phyloP scores from a whole-genome alignment of 768 basidiomycete species.

The Cytidiella melzeri region DNA sequence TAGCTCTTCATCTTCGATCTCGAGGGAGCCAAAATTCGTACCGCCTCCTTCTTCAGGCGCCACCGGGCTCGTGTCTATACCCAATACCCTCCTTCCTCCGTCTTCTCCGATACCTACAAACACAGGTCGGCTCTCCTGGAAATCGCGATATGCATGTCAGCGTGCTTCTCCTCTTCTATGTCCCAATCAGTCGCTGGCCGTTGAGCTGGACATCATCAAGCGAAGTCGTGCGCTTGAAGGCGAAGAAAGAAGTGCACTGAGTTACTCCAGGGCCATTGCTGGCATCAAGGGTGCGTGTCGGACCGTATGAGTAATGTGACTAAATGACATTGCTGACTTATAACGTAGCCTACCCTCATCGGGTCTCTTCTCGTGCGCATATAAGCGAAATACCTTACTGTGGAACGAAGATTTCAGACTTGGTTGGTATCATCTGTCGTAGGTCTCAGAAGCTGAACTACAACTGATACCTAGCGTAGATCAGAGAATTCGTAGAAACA shows the following conservation, averaged over 20 bases:
- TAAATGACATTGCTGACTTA: background rate
- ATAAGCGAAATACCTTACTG: slow-evolving; percentile 30
- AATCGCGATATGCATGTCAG: slow-evolving; percentile 48
- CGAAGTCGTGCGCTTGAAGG: slow-evolving; percentile 60
- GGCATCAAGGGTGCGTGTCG: slow-evolving; percentile 32
- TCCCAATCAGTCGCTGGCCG: slow-evolving; percentile 56
- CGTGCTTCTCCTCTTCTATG: slow-evolving; percentile 64
- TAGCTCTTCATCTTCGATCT: background rate
- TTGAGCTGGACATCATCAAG: slow-evolving; percentile 54
- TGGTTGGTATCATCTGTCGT: slow-evolving; percentile 20
- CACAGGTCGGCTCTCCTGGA: slow-evolving; percentile 21
- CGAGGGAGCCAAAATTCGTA: background rate
- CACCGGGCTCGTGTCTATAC: slow-evolving; percentile 8
- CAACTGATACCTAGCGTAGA: slow-evolving; percentile 30
- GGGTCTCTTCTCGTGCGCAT: slow-evolving; percentile 23
- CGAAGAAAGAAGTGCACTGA: slow-evolving; percentile 58
- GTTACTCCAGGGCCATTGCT: slow-evolving; percentile 68
- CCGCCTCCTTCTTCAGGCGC: background rate
- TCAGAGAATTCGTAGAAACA: slow-evolving; percentile 52
- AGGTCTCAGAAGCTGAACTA: background rate
- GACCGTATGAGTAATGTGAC: background rate
- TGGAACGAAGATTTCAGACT: slow-evolving; percentile 30
- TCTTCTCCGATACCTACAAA: slow-evolving; percentile 15
- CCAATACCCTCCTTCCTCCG: slow-evolving; percentile 19
- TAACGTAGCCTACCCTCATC: slow-evolving; percentile 28